phyloP scores from a whole-genome alignment of 768 basidiomycete genomes.

The Tricholomella constricta region DNA sequence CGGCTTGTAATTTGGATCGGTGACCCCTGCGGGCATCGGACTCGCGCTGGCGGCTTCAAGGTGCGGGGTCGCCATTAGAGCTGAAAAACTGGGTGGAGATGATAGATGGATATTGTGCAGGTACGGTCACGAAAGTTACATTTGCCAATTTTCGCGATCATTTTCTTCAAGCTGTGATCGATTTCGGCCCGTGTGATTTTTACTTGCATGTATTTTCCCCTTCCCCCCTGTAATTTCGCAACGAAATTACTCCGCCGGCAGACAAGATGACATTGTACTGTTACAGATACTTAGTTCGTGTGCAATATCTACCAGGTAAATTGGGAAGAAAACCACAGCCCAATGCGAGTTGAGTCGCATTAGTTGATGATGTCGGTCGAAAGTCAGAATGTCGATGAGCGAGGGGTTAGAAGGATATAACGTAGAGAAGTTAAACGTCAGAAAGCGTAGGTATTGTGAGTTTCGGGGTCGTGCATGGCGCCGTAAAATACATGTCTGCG shows the following conservation, averaged over 20 bases:
- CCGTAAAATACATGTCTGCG: conserved; percentile 33
- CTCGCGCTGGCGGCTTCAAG: conserved; percentile 50
- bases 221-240: not conserved
- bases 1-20: conserved; percentile 65
- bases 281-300: too few relatives aligned
- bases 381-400: not conserved
- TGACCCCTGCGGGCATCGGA: conserved; percentile 57
- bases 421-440: conserved; percentile 1
- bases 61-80: not conserved
- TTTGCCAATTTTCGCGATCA: not conserved
- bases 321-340: conserved; percentile 15
- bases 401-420: conserved; percentile 4
- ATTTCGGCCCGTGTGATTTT: too few relatives aligned
- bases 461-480: conserved; percentile 5
- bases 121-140: not conserved
- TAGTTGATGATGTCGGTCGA: conserved; percentile 1
- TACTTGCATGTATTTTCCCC: too few relatives aligned
- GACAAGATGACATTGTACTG: not conserved
- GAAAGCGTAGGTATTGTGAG: conserved; percentile 10
- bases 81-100: not conserved
- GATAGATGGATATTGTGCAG: not conserved
- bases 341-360: conserved; percentile 40
- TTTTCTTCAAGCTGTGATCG: not conserved
- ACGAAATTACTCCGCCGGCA: not conserved
- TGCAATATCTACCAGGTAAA: not conserved